A percentile compares a stretch with the other conserved stretches of the same genome.
phyloP scores from a whole-genome alignment of 805 yeast species.

The Wickerhamomyces alni region DNA sequence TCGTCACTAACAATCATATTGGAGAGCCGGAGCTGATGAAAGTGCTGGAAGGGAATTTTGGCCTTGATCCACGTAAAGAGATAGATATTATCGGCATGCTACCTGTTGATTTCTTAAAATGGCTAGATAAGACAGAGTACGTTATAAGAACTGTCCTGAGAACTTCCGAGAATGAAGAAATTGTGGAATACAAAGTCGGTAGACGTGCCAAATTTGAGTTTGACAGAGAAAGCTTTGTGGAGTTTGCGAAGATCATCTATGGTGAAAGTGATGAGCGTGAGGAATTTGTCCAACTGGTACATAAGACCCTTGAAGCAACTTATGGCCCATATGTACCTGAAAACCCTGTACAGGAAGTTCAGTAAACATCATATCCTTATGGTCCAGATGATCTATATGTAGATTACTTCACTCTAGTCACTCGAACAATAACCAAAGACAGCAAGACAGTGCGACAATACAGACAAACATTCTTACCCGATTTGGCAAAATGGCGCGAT shows the following conservation, averaged over 20 bases:
- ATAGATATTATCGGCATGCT: slow-evolving; percentile 10
- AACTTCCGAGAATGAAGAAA: slow-evolving; percentile 14
- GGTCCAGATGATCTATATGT: too few species aligned
- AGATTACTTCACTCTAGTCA: too few species aligned
- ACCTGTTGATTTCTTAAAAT: slow-evolving; percentile 17
- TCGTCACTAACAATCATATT: slow-evolving; percentile 22
- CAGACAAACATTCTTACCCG: not conserved
- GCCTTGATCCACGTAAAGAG: slow-evolving; percentile 7
- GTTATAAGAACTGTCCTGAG: slow-evolving; percentile 15
- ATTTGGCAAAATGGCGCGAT: not conserved
- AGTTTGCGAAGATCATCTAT: slow-evolving; percentile 18
- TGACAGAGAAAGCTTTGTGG: slow-evolving; percentile 18
- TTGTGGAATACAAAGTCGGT: slow-evolving; percentile 25
- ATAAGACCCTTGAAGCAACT: slow-evolving; percentile 13
- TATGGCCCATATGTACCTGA: slow-evolving; percentile 5
- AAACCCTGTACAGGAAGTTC: not conserved
- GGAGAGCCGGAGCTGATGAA: slow-evolving; percentile 37
- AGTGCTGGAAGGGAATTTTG: slow-evolving; percentile 33
- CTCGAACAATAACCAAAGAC: too few species aligned
- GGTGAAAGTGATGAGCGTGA: slow-evolving; percentile 16
- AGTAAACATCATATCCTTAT: too few species aligned
- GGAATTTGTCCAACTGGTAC: slow-evolving; percentile 10
- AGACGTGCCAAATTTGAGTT: slow-evolving; percentile 24
- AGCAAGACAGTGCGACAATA: too few species aligned
- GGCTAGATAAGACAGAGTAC: slow-evolving; percentile 22